Evolutionary conservation across 768 basidiomycete species (phyloP).

Genomic region (Pleurotus tuber-regium): DNA sequence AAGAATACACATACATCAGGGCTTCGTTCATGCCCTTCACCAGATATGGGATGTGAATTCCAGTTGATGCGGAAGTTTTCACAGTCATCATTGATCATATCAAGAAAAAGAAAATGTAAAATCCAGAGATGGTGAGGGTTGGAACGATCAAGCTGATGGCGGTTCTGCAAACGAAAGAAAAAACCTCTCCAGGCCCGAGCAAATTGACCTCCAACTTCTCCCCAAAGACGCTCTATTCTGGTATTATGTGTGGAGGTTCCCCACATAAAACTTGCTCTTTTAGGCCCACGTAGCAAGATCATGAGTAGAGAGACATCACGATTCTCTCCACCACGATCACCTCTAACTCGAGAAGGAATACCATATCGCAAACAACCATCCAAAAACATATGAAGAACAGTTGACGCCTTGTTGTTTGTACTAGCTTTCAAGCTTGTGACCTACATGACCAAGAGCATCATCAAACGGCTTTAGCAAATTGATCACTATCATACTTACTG

Average conservation of each 20-base stretch:
- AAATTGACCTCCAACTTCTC: constrained; percentile 35
- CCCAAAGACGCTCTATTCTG: constrained; percentile 39
- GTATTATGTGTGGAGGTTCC: constrained; percentile 28
- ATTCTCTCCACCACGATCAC: constrained; percentile 36
- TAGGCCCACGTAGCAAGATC: constrained; percentile 28
- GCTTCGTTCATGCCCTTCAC: constrained; percentile 12
- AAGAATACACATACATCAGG: not conserved
- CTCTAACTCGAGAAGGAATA: constrained; percentile 26
- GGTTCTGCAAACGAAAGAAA: constrained; percentile 28
- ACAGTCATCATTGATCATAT: constrained; percentile 26
- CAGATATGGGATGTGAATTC: constrained; percentile 28
- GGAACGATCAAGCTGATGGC: constrained; percentile 25
- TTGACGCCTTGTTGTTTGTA: constrained; percentile 26
- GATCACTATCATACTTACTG: constrained; percentile 14
- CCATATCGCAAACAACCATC: constrained; percentile 20
- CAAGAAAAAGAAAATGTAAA: constrained; percentile 30
- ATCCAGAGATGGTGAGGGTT: constrained; percentile 36
- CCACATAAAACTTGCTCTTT: constrained; percentile 33
- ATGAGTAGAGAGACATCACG: constrained; percentile 27
- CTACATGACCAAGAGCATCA: constrained; percentile 23
- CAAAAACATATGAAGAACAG: constrained; percentile 24
- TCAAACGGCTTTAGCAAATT: not conserved
- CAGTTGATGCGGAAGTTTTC: constrained; percentile 24
- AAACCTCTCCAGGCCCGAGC: constrained; percentile 33
- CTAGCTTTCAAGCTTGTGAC: constrained; percentile 23